A percentile compares a stretch with the other conserved stretches of the same genome.
phyloP scores from a whole-genome alignment of 805 yeast genomes.

The Lachancea sp. region DNA sequence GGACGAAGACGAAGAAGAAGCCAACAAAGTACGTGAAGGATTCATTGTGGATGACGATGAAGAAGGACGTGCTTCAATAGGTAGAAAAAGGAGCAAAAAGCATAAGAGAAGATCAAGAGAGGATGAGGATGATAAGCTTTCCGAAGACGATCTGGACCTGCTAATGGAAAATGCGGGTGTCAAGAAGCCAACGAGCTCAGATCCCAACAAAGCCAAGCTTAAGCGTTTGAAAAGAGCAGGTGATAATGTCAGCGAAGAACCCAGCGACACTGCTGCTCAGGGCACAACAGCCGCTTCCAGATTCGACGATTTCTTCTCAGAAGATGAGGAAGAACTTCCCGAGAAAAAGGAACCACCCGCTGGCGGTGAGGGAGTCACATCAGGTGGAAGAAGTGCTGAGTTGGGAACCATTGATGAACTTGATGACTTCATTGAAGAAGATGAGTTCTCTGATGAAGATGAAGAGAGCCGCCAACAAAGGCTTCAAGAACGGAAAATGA shows the following conservation, averaged over 20 bases:
- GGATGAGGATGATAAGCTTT: conserved; percentile 60
- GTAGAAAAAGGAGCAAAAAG: conserved; percentile 32
- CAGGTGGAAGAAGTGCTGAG: conserved; percentile 32
- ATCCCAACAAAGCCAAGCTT: conserved; percentile 43
- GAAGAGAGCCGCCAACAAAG: conserved; percentile 43
- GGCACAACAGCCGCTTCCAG: conserved; percentile 19
- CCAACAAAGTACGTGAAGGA: conserved; percentile 76
- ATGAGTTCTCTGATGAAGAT: conserved; percentile 84
- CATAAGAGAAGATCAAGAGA: conserved; percentile 41
- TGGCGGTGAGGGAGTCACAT: conserved; percentile 12
- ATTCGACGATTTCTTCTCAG: conserved; percentile 39
- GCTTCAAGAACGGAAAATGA: conserved; percentile 27
- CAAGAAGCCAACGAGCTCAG: conserved; percentile 37
- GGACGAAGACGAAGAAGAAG: conserved; percentile 87
- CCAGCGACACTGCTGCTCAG: conserved; percentile 14
- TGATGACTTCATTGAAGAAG: conserved; percentile 96
- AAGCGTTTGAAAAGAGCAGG: conserved; percentile 81
- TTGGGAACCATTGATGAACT: conserved; percentile 63
- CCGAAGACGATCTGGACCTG: conserved; percentile 92
- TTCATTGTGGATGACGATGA: conserved; percentile 92
- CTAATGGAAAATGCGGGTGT: conserved; percentile 87
- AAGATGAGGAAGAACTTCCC: conserved; percentile 34
- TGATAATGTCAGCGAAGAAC: conserved; percentile 32
- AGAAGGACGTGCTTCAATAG: conserved; percentile 38
- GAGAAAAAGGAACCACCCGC: conserved; percentile 16